phyloP scores from a whole-genome alignment of 331 rosid species.

The Cydonia oblonga region DNA sequence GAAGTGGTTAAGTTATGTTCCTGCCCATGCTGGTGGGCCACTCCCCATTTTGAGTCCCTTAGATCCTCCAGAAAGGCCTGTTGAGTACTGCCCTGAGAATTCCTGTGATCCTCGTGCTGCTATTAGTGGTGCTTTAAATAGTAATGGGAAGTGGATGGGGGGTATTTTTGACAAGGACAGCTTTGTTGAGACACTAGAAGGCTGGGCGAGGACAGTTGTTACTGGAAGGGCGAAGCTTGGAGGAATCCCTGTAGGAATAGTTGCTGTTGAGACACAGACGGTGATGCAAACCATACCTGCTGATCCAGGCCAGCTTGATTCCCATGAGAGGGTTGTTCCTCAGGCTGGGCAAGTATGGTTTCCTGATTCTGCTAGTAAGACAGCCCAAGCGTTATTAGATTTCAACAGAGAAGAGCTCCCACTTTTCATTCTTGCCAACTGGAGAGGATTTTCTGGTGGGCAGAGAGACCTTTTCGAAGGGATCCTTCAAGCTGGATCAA shows the following conservation, averaged over 20 bases:
- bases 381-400: slow-evolving; percentile 89
- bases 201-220: slow-evolving; percentile 99
- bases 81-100: slow-evolving; percentile 83
- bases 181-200: slow-evolving; percentile 93
- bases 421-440: slow-evolving; percentile 92
- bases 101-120: slow-evolving; percentile 99
- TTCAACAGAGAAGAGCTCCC: slow-evolving; percentile 97
- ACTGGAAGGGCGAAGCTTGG: slow-evolving; percentile 99
- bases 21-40: slow-evolving; percentile 71
- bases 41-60: slow-evolving; percentile 73
- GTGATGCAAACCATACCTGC: slow-evolving; percentile 99
- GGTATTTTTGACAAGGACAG: slow-evolving; percentile 96
- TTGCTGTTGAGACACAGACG: slow-evolving; percentile 97
- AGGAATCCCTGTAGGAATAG: slow-evolving; percentile 94
- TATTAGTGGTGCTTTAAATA: slow-evolving; percentile 54
- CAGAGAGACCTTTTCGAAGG: slow-evolving; percentile 99
- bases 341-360: slow-evolving; percentile 99
- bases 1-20: slow-evolving; percentile 97
- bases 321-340: slow-evolving; percentile 96
- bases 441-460: slow-evolving; percentile 99
- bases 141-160: slow-evolving; percentile 78
- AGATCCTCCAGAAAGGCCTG: slow-evolving; percentile 89
- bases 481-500: slow-evolving; percentile 95
- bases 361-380: slow-evolving; percentile 93
- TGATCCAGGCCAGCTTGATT: slow-evolving; percentile 99